Evolutionary conservation across 2,329 filamentous ascomycete species (phyloP).

Genomic region (Xylariaceae sp.): DNA sequence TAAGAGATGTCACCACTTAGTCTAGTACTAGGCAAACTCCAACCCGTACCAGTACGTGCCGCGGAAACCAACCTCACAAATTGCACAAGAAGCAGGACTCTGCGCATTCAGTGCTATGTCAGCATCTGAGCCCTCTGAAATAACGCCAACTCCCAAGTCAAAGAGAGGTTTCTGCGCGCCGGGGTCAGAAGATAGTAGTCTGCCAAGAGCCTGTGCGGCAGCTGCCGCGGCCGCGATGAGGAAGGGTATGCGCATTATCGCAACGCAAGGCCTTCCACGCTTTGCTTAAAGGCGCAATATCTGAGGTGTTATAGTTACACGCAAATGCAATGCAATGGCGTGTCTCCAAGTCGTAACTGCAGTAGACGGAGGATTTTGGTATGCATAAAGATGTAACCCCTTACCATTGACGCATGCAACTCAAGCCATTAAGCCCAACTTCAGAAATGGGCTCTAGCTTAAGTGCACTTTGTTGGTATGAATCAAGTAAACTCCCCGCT

Average conservation of each 20-base stretch:
- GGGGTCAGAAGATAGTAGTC: background rate
- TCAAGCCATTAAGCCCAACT: background rate
- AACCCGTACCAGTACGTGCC: no score
- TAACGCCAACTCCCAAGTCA: background rate
- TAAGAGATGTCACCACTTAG: constrained; percentile 20
- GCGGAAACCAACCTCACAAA: constrained; percentile 44
- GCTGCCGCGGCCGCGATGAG: constrained; percentile 7
- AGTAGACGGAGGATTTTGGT: background rate
- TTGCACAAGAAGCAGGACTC: constrained; percentile 36
- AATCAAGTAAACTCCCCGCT: no score
- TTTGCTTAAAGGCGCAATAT: constrained; percentile 1
- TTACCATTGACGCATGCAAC: background rate
- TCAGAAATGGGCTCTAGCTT: no score
- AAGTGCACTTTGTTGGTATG: no score
- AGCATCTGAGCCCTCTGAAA: constrained; percentile 1
- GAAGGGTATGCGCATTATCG: constrained; percentile 6
- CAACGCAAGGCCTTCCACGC: background rate
- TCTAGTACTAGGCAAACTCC: no score
- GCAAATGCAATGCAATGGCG: constrained; percentile 3
- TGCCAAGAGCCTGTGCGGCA: background rate
- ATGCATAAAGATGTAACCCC: constrained; percentile 6
- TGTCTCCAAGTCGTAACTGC: background rate
- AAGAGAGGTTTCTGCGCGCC: constrained; percentile 21
- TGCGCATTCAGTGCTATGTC: constrained; percentile 26
- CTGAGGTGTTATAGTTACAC: constrained; percentile 11